Evolutionary conservation across 352 stramenopile genomes (phyloP), one percentile per base, ranked within the genome.

Genomic region (Detonula confervacea): DNA sequence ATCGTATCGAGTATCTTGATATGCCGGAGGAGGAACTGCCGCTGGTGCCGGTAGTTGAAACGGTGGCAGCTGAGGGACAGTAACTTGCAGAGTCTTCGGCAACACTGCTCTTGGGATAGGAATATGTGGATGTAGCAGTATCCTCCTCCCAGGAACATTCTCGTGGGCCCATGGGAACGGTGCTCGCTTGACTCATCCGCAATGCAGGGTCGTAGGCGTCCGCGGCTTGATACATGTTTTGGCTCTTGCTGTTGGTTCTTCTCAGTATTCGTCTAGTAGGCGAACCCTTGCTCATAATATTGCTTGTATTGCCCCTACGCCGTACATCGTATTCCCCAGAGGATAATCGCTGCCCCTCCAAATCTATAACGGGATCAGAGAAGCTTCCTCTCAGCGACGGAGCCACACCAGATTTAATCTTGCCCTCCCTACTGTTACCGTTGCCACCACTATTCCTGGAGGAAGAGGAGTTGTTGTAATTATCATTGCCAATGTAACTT

Each of bases 51-150:
- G 8, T 44, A 25, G 42, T 65, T 14, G 35, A 64, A 39, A 52
- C 65, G n/a, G 35, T 64, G 51, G 51, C 16, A 9, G 11, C 33
- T 30, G 8, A 65, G 1, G 52, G 35, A 65, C 65, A 62, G 33
- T 56, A 24, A 33, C 18, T 14, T 29, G 24, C 25, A 29, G 55
- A 27, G 44, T 64, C 30, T 27, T 64, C 18, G 14, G 55, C 22
- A 63, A 42, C 11, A 25, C 54, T 22, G 54, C n/a, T n/a, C n/a
- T n/a, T n/a, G n/a, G n/a, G n/a, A n/a, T 37, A 22, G 54, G 16
- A 7, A 22, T 6, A 9, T 2, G 1, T 3, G 46, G 46, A 25
- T 9, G 0, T 9, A 25, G 46, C 46, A 11, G 46, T 24, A 11
- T 57, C 35, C 24, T 69, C 35, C 61, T 59, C 12, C 37, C 14